A percentile compares a stretch with the other conserved stretches of the same genome.
Evolutionary conservation across 805 yeast species (phyloP).

Genomic region (Candida ponderosae): DNA sequence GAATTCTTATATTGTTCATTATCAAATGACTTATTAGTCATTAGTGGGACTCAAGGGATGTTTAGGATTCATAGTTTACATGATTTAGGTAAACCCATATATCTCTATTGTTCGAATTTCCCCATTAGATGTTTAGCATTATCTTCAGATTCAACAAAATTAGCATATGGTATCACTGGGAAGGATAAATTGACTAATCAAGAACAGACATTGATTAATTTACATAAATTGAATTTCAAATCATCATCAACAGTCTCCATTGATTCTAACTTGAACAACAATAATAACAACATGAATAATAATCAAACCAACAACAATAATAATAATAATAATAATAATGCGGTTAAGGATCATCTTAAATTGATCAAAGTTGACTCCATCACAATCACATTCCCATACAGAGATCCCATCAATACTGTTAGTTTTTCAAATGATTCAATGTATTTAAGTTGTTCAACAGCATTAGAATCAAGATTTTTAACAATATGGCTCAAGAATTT

Average conservation of each 20-base stretch:
- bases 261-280: slow-evolving; percentile 7
- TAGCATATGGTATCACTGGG: slow-evolving; percentile 82
- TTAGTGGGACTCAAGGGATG: slow-evolving; percentile 66
- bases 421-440: slow-evolving; percentile 67
- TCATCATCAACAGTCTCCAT: neutral
- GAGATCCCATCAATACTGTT: slow-evolving; percentile 74
- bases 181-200: slow-evolving; percentile 59
- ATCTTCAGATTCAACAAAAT: slow-evolving; percentile 50
- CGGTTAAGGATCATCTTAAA: slow-evolving; percentile 2
- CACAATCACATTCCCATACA: slow-evolving; percentile 74
- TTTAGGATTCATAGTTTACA: slow-evolving; percentile 57
- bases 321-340: neutral
- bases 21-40: slow-evolving; percentile 48
- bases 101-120: slow-evolving; percentile 60
- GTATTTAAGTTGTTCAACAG: slow-evolving; percentile 61
- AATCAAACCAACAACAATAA: slow-evolving; percentile 1
- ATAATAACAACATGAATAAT: neutral
- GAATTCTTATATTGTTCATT: slow-evolving; percentile 53
- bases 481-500: slow-evolving; percentile 61
- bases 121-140: slow-evolving; percentile 76
- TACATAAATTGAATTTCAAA: slow-evolving; percentile 32
- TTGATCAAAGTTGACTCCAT: slow-evolving; percentile 44
- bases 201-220: slow-evolving; percentile 69
- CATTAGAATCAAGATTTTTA: slow-evolving; percentile 69
- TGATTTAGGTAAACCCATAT: slow-evolving; percentile 52